Evolutionary conservation across 305 asterid species (phyloP).

Genomic region (Fraxinus ornus): DNA sequence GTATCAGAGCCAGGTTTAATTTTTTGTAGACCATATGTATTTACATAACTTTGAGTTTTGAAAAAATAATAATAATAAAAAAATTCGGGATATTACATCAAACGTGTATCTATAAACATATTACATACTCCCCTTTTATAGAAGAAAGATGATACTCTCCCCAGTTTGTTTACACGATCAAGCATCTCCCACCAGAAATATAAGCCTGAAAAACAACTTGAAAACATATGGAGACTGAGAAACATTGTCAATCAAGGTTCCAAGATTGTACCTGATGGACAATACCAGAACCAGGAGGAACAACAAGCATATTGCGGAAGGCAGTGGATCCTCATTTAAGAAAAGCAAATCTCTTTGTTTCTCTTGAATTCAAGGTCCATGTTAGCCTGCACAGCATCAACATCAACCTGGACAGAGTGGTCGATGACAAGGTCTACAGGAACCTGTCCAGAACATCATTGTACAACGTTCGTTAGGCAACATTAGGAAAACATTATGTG

Average conservation of each 20-base stretch:
- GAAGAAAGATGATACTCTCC: constrained; percentile 1
- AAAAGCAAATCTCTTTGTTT: constrained; percentile 79
- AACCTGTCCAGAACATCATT: constrained; percentile 42
- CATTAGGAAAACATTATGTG: not conserved
- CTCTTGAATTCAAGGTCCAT: constrained; percentile 69
- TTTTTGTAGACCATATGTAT: too few relatives aligned
- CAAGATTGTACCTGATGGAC: constrained; percentile 69
- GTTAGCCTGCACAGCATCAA: constrained; percentile 70
- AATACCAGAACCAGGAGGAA: constrained; percentile 93
- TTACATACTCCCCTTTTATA: not conserved
- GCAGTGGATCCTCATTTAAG: constrained; percentile 90
- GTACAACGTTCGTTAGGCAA: not conserved
- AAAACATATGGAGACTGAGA: not conserved
- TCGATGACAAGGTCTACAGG: constrained; percentile 87
- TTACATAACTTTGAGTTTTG: too few relatives aligned
- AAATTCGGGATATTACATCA: too few relatives aligned
- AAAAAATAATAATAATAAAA: too few relatives aligned
- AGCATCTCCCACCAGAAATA: not conserved
- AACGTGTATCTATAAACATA: not conserved
- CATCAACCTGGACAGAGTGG: constrained; percentile 85
- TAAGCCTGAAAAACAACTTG: constrained; percentile 3
- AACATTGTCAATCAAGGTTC: not conserved
- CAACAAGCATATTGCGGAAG: constrained; percentile 81
- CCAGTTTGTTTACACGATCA: not conserved
- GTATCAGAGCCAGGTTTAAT: too few relatives aligned